A percentile compares a stretch with the other conserved stretches of the same genome.
These are phyloP conservation scores for Pleurotus tuber-regium DNA, from an alignment of 768 basidiomycete species.

Conservation along the genomic window DNA sequence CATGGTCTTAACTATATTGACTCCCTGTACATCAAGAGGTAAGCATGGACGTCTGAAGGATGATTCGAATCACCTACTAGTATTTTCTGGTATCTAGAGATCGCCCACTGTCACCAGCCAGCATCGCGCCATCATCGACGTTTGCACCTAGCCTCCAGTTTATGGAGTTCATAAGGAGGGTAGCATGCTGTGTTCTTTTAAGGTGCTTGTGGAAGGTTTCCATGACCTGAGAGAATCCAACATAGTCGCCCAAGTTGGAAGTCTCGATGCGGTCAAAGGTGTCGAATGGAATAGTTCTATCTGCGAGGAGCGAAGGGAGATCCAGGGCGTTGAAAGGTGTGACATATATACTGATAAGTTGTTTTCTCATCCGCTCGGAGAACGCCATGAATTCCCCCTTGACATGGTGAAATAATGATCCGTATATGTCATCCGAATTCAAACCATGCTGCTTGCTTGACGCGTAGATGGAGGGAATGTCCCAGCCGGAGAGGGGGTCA, in stretches of 20 bases:
- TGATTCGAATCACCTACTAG: background rate
- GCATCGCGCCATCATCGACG: constrained; percentile 13
- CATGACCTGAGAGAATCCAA: constrained; percentile 21
- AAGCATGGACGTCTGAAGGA: background rate
- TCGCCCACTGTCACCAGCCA: no score
- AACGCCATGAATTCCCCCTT: constrained; percentile 28
- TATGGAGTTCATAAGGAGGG: constrained; percentile 26
- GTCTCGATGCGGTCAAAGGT: constrained; percentile 29
- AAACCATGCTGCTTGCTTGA: constrained; percentile 28
- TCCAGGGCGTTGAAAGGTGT: constrained; percentile 30
- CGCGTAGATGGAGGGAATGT: constrained; percentile 28
- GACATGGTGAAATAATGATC: constrained; percentile 33
- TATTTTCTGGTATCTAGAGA: constrained; percentile 16
- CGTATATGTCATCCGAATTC: constrained; percentile 26
- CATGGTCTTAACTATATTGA: constrained; percentile 11
- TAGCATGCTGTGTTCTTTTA: constrained; percentile 24
- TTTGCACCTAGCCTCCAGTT: constrained; percentile 21
- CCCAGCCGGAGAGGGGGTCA: constrained; percentile 41
- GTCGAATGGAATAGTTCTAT: constrained; percentile 19
- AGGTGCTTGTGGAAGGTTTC: constrained; percentile 28
- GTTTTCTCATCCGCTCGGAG: constrained; percentile 25
- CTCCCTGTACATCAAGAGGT: background rate
- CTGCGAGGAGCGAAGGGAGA: constrained; percentile 28
- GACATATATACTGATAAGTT: constrained; percentile 24
- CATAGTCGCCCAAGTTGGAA: constrained; percentile 23